Conservation (phyloP, 495 filamentous ascomycete genomes). For the Hypoxylon subgilvum region DNA sequence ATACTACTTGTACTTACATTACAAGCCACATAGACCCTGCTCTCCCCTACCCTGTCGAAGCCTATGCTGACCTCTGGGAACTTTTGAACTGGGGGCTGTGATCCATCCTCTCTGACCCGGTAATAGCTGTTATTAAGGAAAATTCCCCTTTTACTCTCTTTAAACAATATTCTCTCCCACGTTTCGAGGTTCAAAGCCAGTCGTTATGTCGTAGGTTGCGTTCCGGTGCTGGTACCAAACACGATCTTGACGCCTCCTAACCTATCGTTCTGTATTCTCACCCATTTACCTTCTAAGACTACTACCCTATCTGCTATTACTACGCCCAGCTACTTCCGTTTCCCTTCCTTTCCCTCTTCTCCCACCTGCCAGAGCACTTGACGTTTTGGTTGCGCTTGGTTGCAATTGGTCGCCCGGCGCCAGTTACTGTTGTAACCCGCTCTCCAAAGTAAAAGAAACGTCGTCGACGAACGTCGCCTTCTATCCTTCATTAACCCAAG, state of each 20-base stretch:
- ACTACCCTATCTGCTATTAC: conserved; percentile 8
- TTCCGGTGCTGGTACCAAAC: conserved; percentile 24
- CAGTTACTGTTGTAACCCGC: conserved; percentile 33
- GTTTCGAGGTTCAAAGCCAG: conserved; percentile 1
- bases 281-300: background rate
- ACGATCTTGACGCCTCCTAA: conserved; percentile 18
- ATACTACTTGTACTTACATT: background rate
- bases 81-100: conserved; percentile 25
- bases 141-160: conserved; percentile 11
- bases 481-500: conserved; percentile 1
- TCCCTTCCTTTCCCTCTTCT: background rate
- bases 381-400: conserved; percentile 36
- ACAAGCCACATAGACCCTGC: no score
- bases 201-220: conserved; percentile 28
- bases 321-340: conserved; percentile 8
- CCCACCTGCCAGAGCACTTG: conserved; percentile 9
- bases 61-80: conserved; percentile 29
- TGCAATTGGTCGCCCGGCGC: conserved; percentile 36
- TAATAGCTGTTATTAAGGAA: conserved; percentile 16
- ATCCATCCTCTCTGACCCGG: conserved; percentile 22
- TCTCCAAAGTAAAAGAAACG: conserved; percentile 24
- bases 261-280: conserved; percentile 21
- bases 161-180: conserved; percentile 4
- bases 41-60: background rate
- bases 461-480: conserved; percentile 8